Evolutionary conservation across 2,329 filamentous ascomycete species (phyloP), one percentile per base, ranked within the genome.

Genomic region (Metarhizium sp.): DNA sequence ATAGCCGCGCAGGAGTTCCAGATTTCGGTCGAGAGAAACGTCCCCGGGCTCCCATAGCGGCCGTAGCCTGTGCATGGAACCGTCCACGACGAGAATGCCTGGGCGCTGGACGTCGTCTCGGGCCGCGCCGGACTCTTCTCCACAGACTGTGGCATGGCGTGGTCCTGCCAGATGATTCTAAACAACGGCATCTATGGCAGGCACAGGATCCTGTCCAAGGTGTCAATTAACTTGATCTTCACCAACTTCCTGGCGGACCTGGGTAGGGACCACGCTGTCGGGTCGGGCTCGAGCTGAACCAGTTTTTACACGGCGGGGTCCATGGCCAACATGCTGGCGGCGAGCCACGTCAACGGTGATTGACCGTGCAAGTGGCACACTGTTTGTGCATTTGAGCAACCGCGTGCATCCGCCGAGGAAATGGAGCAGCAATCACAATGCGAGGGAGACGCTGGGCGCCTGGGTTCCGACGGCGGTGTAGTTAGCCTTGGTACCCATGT

Each of bases 61-160:
- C 69, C 69, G 1, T 69, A 72, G 51, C 69, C 69, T 1, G 67
- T 72, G 6, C 68, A 67, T 3, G 69, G 70, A 4, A 71, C 67
- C 3, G 70, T 72, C 38, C 66, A 67, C 58, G 67, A 71, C 55
- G 69, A 71, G 55, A 71, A 71, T 42, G 63, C 69, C 16, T 71
- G 66, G 66, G 58, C 64, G 14, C 59, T 71, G 4, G 55, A 61
- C 43, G 69, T 69, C 11, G 66, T 71, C 6, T 66, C 67, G 6
- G 69, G 69, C 25, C 69, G 71, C 52, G 69, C 69, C 1, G 69
- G 69, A 1, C 59, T 71, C 7, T 71, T 71, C 56, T 69, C 68
- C 0, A 69, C 68, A 0, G 66, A 63, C 6, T 43, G 36, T 1
- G 68, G 70, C 55, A 62, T 62, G 25, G 67, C 68, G 4, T 61